phyloP scores from a whole-genome alignment of 2,329 filamentous ascomycete genomes.

The Verticillium zaregamsianum region DNA sequence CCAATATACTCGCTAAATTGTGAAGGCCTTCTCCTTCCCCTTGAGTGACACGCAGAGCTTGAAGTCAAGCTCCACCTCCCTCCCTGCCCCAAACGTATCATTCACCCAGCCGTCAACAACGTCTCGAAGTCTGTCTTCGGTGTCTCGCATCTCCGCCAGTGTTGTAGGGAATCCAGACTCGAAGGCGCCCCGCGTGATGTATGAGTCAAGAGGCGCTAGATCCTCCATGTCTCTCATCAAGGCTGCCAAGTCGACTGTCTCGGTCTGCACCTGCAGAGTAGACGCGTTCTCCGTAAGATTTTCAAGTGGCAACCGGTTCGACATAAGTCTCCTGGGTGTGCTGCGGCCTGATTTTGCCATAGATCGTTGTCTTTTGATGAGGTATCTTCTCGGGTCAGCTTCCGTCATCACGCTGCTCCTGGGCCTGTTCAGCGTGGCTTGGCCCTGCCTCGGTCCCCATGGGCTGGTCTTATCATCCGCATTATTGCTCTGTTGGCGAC shows the following conservation, averaged over 20 bases:
- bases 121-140: conserved; percentile 6
- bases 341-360: conserved; percentile 10
- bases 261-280: not conserved
- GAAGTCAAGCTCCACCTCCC: conserved; percentile 7
- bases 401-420: not conserved
- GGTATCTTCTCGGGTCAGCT: conserved; percentile 8
- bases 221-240: not conserved
- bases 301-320: conserved; percentile 19
- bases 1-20: too few species aligned
- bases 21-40: not conserved
- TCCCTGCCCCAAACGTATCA: not conserved
- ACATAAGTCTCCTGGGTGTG: conserved; percentile 15
- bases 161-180: conserved; percentile 4
- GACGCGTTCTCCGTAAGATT: conserved; percentile 8
- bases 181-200: conserved; percentile 3
- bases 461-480: not conserved
- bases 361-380: conserved; percentile 16
- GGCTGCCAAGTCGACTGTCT: not conserved
- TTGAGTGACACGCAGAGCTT: conserved; percentile 9
- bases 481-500: not conserved
- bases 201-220: conserved; percentile 2
- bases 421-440: not conserved
- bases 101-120: conserved; percentile 5
- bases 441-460: not conserved
- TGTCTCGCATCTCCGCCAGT: conserved; percentile 1